A percentile compares a stretch with the other conserved stretches of the same genome.
phyloP scores from a whole-genome alignment of 164 flowering plant species.

The Litsea cubeba region DNA sequence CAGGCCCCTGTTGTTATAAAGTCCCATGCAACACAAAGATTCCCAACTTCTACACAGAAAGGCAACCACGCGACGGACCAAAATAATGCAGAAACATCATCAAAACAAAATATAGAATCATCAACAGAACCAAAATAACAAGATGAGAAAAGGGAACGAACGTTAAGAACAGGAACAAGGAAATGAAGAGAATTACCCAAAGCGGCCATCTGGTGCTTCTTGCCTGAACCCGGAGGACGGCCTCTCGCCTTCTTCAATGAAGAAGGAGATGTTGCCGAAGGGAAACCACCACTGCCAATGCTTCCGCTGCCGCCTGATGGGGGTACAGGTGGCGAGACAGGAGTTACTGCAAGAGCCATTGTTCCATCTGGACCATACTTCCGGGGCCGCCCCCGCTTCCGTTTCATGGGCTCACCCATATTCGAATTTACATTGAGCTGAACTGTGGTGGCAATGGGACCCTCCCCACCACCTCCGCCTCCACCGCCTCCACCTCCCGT shows the following conservation, averaged over 20 bases:
- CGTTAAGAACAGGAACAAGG: background rate
- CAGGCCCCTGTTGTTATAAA: constrained; percentile 9
- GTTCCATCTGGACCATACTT: constrained; percentile 88
- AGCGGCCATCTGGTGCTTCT: constrained; percentile 55
- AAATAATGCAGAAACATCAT: background rate
- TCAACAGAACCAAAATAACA: background rate
- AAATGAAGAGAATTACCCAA: constrained; percentile 35
- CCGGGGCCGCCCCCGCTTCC: constrained; percentile 90
- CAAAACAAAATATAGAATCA: constrained; percentile 1
- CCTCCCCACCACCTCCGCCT: constrained; percentile 15
- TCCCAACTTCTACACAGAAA: background rate
- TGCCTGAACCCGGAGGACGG: constrained; percentile 75
- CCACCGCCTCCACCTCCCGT: constrained; percentile 12
- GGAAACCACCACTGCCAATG: constrained; percentile 8
- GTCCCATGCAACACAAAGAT: constrained; percentile 1
- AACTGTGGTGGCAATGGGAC: constrained; percentile 2
- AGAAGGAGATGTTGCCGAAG: constrained; percentile 28
- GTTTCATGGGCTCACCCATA: constrained; percentile 42
- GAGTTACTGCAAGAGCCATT: constrained; percentile 37
- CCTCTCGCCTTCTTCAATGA: constrained; percentile 62
- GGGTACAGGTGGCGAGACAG: constrained; percentile 21
- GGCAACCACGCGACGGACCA: background rate
- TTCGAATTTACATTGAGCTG: constrained; percentile 30
- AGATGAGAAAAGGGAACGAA: background rate
- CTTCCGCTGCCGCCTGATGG: constrained; percentile 13